phyloP scores from a whole-genome alignment of 768 basidiomycete genomes.

The Suillus hirtellus region DNA sequence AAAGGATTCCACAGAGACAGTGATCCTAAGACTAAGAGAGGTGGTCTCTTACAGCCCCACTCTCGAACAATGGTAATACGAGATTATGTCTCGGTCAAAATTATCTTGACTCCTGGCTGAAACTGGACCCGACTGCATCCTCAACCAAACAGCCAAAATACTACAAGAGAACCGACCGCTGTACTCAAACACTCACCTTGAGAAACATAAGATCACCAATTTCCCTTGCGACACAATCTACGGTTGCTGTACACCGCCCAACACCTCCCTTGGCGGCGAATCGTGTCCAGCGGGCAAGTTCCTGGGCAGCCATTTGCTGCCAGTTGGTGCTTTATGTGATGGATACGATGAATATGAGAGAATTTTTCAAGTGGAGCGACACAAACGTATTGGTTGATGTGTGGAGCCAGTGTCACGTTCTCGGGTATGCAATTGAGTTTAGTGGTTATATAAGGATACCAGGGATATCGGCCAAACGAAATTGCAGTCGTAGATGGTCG shows the following conservation, averaged over 20 bases:
- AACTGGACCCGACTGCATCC: not conserved
- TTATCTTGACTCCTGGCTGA: conserved; percentile 1
- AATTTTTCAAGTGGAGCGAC: not conserved
- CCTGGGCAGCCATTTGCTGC: conserved; percentile 59
- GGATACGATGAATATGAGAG: not conserved
- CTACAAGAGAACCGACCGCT: not conserved
- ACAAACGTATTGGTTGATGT: not conserved
- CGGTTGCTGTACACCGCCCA: conserved; percentile 70
- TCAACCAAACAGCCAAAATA: conserved; percentile 4
- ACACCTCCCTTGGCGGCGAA: conserved; percentile 87
- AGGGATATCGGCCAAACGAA: not conserved
- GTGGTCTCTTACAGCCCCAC: not conserved
- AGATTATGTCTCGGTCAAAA: not conserved
- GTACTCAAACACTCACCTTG: conserved; percentile 48
- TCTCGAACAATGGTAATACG: not conserved
- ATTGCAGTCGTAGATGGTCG: not conserved
- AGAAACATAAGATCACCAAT: conserved; percentile 85
- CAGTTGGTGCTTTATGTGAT: not conserved
- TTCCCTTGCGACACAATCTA: conserved; percentile 75
- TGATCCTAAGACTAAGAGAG: not conserved
- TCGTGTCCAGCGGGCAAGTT: conserved; percentile 78
- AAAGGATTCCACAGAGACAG: not conserved
- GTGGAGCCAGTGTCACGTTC: conserved; percentile 3
- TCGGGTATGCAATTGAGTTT: not conserved
- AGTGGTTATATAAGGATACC: not conserved